Base-by-base conservation (phyloP, 164 flowering plant genomes). In the Pachysandra terminalis region DNA sequence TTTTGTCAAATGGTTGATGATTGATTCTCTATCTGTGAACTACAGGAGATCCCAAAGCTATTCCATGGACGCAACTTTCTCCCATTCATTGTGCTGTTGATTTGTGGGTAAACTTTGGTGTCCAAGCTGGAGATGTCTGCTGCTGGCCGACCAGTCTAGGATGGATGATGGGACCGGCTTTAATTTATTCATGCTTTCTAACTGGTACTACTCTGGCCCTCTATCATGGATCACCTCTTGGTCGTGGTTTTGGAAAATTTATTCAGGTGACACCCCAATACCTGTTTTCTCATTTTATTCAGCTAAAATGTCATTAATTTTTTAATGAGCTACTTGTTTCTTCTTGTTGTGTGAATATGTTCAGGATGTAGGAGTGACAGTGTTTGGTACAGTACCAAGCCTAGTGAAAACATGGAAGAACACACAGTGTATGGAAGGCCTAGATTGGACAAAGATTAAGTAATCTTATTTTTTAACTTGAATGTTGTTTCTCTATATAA, bases 141-240 rank as follows among this genome's bases (percentile, higher is more conserved):
- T 93, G 98, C 74, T 93, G 96, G 96, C 98, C 98, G 7, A 89
- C 99, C 66, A 96, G 80, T 82, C 78, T 96, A 63, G 99, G 99
- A 35, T 96, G 99, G 99, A 87, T 90, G 64, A 77, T 87, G 90
- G 99, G 98, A 54, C 97, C 97, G 25, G 71, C 71, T 61, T 0
- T 85, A 49, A 49, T 91, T 19, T 96, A 81, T 71, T 77, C 90
- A 49, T 79, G 88, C 81, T 93, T 96, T 71, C 76, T 96, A 9
- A 27, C 27, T 77, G 99, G 98, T 60, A 86, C 88, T 71, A 84
- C 92, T 69, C 79, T 92, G 37, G 96, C 97, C 56, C 94, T 95
- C 4, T 95, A 82, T 79, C 93, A 95, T 75, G 99, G 99, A 74
- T 92, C 99, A 71, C 99, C 99, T 71, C 87, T 95, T 32, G 85